Percentiles rank a stretch among this genome's conserved stretches.
These are phyloP conservation scores for Argentina anserina DNA, from an alignment of 306 rosid genomes.

Conservation along the genomic window DNA sequence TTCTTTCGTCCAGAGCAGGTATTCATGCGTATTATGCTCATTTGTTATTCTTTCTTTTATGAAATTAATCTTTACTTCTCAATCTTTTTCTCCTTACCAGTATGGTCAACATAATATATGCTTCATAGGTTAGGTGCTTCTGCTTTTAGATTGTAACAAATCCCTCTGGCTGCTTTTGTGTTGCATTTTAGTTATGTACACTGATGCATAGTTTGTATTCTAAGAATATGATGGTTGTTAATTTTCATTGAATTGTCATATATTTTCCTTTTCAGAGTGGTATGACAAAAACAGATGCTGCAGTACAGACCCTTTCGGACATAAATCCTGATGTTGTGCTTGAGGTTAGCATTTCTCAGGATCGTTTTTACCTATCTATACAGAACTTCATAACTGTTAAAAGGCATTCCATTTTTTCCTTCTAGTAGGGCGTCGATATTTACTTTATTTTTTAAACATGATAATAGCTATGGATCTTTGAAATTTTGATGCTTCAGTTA, in stretches of 20 bases:
- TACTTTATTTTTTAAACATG: neutral
- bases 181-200: slow-evolving; percentile 6
- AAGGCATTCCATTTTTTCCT: neutral
- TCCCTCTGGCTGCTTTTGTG: neutral
- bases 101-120: neutral
- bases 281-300: slow-evolving; percentile 98
- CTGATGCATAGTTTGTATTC: neutral
- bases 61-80: neutral
- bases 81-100: neutral
- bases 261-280: slow-evolving; percentile 55
- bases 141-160: slow-evolving; percentile 7
- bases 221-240: neutral
- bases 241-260: neutral
- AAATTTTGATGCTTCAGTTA: neutral
- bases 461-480: slow-evolving; percentile 2
- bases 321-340: slow-evolving; percentile 94
- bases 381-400: neutral
- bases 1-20: slow-evolving; percentile 99
- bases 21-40: slow-evolving; percentile 15
- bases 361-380: neutral
- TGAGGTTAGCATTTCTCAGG: slow-evolving; percentile 45
- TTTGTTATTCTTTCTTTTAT: slow-evolving; percentile 8
- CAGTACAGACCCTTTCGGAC: slow-evolving; percentile 86
- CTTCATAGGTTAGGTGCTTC: slow-evolving; percentile 15
- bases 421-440: neutral